phyloP scores from a whole-genome alignment of 257 asterid species.

The Jasminum sambac region DNA sequence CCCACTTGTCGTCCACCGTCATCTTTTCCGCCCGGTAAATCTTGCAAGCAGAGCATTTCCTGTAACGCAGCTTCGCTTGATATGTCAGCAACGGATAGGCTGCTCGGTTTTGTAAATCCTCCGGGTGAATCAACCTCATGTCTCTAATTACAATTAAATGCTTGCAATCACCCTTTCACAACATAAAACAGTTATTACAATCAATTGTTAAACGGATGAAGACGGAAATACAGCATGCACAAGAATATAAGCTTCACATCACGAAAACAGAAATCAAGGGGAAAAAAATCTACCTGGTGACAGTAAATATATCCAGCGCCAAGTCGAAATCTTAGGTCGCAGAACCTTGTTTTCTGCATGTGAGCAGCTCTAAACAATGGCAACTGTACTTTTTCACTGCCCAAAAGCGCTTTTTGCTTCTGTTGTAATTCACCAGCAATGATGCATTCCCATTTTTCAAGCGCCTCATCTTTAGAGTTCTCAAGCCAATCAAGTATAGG shows the following conservation, averaged over 20 bases:
- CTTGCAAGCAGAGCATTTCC: constrained; percentile 85
- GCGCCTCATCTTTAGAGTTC: constrained; percentile 62
- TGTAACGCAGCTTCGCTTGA: constrained; percentile 49
- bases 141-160: constrained; percentile 74
- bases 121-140: constrained; percentile 76
- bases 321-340: constrained; percentile 70
- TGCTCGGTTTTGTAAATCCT: constrained; percentile 77
- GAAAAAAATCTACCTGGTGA: constrained; percentile 60
- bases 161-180: constrained; percentile 74
- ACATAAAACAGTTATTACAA: background rate
- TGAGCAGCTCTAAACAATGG: constrained; percentile 58
- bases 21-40: constrained; percentile 70
- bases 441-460: constrained; percentile 82
- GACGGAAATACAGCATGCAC: background rate
- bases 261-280: background rate
- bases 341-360: constrained; percentile 71
- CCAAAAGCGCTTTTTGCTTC: constrained; percentile 66
- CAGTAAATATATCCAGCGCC: constrained; percentile 92
- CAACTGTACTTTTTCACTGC: constrained; percentile 43
- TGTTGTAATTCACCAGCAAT: constrained; percentile 65
- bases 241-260: background rate
- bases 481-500: constrained; percentile 83
- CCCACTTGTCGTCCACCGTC: constrained; percentile 90
- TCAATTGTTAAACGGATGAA: background rate
- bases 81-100: constrained; percentile 63